Conservation (phyloP, 2,329 filamentous ascomycete genomes). For the Diaporthe velutina region DNA sequence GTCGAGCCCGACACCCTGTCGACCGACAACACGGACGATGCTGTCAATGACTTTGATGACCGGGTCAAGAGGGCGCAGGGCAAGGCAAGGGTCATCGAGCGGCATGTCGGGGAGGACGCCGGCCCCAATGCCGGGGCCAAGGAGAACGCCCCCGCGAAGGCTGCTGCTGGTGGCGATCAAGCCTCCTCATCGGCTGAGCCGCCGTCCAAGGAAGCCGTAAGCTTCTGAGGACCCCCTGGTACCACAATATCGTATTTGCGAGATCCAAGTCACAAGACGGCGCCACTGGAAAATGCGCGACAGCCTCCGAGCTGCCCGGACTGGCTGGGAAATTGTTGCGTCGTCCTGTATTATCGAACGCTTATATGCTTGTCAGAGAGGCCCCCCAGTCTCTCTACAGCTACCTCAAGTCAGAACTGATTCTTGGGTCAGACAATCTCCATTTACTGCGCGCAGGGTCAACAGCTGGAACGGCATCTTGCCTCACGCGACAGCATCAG, state of each 20-base stretch:
- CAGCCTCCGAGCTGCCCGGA: background rate
- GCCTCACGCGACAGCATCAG: background rate
- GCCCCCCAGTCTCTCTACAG: background rate
- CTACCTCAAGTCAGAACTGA: background rate
- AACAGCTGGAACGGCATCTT: background rate
- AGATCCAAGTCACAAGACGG: background rate
- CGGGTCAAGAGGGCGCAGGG: conserved; percentile 84
- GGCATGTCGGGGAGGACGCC: conserved; percentile 65
- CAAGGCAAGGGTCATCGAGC: conserved; percentile 88
- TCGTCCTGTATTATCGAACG: background rate
- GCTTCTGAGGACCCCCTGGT: background rate
- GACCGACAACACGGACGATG: conserved; percentile 87
- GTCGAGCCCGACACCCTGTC: conserved; percentile 83
- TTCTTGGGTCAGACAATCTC: background rate
- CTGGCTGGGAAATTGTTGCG: background rate
- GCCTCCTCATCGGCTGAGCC: conserved; percentile 5
- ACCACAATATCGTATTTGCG: background rate
- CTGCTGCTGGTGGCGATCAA: conserved; percentile 2
- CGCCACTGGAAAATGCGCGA: too few species aligned
- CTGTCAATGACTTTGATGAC: conserved; percentile 92
- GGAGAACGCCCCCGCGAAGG: background rate
- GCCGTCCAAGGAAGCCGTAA: conserved; percentile 30
- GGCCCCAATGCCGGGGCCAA: background rate
- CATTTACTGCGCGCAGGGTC: background rate
- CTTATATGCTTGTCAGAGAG: background rate